Percentiles rank a stretch among this genome's conserved stretches.
Evolutionary conservation across 768 basidiomycete genomes (phyloP).

Genomic region (Tephrocybe sp.): DNA sequence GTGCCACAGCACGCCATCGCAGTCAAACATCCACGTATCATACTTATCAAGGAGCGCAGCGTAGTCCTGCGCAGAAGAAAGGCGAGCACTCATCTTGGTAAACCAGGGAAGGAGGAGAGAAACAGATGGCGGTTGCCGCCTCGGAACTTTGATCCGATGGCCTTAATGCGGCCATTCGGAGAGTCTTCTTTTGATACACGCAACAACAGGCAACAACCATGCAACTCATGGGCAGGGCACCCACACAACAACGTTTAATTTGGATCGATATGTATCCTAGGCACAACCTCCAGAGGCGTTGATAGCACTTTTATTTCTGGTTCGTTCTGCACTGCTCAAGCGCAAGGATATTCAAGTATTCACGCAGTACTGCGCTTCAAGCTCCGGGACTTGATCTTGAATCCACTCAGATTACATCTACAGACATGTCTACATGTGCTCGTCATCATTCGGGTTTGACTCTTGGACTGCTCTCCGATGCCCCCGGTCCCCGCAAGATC

Average conservation of each 20-base stretch:
- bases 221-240: not conserved
- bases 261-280: no score
- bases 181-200: not conserved
- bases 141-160: slow-evolving; percentile 7
- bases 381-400: no score
- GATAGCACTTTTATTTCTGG: no score
- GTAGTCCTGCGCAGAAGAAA: slow-evolving; percentile 45
- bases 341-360: no score
- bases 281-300: no score
- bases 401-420: no score
- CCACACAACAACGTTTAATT: not conserved
- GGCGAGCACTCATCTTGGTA: slow-evolving; percentile 32
- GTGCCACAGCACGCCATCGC: slow-evolving; percentile 93
- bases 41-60: slow-evolving; percentile 55
- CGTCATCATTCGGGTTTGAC: not conserved
- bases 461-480: not conserved
- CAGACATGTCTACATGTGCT: not conserved
- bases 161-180: not conserved
- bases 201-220: not conserved
- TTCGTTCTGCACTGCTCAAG: no score
- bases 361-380: no score
- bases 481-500: not conserved
- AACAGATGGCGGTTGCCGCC: slow-evolving; percentile 1
- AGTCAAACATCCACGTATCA: slow-evolving; percentile 96
- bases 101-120: not conserved